Conservation (phyloP, 257 asterid species). For the Leptodermis oblonga region DNA sequence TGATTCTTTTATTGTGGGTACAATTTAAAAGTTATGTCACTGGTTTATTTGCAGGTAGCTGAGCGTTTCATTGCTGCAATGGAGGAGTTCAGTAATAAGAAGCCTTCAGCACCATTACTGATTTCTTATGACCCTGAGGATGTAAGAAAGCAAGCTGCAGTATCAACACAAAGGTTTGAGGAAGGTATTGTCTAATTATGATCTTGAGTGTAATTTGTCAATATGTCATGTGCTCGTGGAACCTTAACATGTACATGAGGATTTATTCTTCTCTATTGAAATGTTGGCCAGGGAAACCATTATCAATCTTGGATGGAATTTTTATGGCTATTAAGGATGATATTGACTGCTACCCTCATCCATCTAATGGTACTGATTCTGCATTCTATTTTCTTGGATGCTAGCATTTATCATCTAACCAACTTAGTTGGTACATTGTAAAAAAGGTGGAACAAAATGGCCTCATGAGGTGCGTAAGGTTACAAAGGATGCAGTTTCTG, state of each 20-base stretch:
- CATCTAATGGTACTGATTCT: conserved; percentile 58
- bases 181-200: conserved; percentile 45
- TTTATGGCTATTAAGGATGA: conserved; percentile 96
- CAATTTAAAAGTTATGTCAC: conserved; percentile 11
- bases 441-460: conserved; percentile 89
- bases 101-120: conserved; percentile 65
- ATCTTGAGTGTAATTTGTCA: neutral
- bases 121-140: conserved; percentile 77
- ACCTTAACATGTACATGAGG: neutral
- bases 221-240: neutral
- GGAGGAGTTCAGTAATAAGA: conserved; percentile 65
- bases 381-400: neutral
- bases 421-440: conserved; percentile 20
- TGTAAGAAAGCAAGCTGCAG: conserved; percentile 88
- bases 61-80: conserved; percentile 83
- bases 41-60: conserved; percentile 54
- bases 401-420: neutral
- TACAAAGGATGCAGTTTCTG: conserved; percentile 66
- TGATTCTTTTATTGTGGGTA: conserved; percentile 9
- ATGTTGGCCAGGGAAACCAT: conserved; percentile 61
- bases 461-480: conserved; percentile 72
- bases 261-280: conserved; percentile 20
- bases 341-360: conserved; percentile 84
- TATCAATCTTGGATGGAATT: conserved; percentile 88
- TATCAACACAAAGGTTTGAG: conserved; percentile 88